phyloP scores from a whole-genome alignment of 345 rosid genomes.

The Nephelium lappaceum region DNA sequence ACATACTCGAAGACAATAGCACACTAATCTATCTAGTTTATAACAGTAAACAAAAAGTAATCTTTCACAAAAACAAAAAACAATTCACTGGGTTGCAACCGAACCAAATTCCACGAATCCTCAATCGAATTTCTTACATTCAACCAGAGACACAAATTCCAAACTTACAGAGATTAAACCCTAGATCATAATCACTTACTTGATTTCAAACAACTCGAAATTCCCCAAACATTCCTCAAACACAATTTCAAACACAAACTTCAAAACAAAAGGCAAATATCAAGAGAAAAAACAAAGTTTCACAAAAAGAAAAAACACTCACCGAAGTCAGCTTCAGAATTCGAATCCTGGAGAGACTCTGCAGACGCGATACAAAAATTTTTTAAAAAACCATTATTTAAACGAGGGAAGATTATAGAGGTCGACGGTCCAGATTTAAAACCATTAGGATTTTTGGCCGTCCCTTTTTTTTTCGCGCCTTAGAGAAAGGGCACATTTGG shows the following conservation, averaged over 20 bases:
- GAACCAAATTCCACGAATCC: not conserved
- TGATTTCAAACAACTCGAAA: conserved; percentile 15
- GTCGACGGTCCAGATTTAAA: conserved; percentile 35
- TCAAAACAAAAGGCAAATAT: conserved; percentile 9
- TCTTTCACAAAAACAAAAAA: not conserved
- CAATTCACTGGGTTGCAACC: not conserved
- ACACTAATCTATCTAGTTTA: not conserved
- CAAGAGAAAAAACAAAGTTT: conserved; percentile 12
- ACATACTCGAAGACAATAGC: not conserved
- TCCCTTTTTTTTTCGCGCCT: conserved; percentile 23
- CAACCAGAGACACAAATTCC: conserved; percentile 19
- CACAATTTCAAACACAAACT: not conserved
- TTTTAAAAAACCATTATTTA: not conserved
- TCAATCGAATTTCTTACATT: not conserved
- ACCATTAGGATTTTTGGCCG: conserved; percentile 35
- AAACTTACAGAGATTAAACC: conserved; percentile 8
- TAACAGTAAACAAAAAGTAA: not conserved
- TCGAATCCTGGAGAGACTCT: conserved; percentile 9
- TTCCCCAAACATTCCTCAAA: not conserved
- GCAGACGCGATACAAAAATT: conserved; percentile 19
- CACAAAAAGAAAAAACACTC: conserved; percentile 18
- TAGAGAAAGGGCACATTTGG: conserved; percentile 48
- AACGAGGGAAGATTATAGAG: not conserved
- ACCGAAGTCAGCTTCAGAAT: conserved; percentile 44
- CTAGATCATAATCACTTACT: not conserved